Evolutionary conservation across 495 filamentous ascomycete genomes (phyloP), one percentile per base, ranked within the genome.

Genomic region (Xylona heveae): DNA sequence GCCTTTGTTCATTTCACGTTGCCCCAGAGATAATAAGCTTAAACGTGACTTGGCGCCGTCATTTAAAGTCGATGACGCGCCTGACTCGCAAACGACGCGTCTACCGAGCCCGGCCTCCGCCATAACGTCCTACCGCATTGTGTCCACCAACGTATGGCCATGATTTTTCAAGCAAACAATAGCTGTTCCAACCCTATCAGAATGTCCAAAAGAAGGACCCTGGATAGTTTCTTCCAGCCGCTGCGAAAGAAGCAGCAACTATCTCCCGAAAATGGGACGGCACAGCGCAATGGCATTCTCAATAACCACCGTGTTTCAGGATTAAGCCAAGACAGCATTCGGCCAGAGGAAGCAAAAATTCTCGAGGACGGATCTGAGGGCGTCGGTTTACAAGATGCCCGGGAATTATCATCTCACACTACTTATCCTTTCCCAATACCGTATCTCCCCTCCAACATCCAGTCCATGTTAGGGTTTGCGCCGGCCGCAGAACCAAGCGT

Each of bases 361-460:
- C 17, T 40, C 19, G 42, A 52, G 13, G 36, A 47, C 31, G 36
- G 44, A 35, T 29, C 38, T 0, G 43, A 45, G 19, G 31, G 39
- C 24, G 33, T 31, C n/a, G 36, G 24, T 20, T 5, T 45, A 24
- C 3, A 36, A 30, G 16, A 25, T 46, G 6, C 27, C 22, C 12
- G 45, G 32, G 10, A 45, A 43, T 35, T 37, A 12, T 57, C 60
- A 10, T 41, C 46, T 13, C 74, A 81, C 43, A 31, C 51, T 9
- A 61, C 57, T 7, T 79, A 80, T 40, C 73, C 74, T 1, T 68
- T 66, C 38, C 57, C 71, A 21, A 64, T 81, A 24, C 44, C 62
- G 6, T 46, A 62, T 20, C 55, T 78, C 1, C 62, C 68, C 8
- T 24, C 47, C 0, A 38, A 52, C n/a, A 50, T 69, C 29, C 39